Conservation (phyloP, 2,329 filamentous ascomycete genomes). For the Metarhizium guizhouense region DNA sequence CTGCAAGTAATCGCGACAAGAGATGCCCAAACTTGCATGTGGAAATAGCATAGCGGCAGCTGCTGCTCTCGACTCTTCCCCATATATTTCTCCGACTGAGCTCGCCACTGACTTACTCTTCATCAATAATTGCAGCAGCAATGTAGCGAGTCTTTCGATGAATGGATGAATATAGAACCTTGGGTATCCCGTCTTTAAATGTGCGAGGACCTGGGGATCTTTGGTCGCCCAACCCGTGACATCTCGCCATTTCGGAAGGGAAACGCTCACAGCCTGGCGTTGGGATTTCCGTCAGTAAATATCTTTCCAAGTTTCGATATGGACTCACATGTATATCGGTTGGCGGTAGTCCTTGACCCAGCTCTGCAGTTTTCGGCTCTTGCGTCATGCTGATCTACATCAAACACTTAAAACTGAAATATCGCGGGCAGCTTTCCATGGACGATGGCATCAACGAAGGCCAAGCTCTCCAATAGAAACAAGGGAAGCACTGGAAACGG, state of each 20-base stretch:
- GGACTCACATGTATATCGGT: background rate
- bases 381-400: background rate
- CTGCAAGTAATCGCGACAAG: slow-evolving; percentile 13
- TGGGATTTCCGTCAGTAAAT: background rate
- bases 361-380: background rate
- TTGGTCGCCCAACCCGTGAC: slow-evolving; percentile 14
- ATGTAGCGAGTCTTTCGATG: slow-evolving; percentile 12
- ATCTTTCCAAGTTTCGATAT: background rate
- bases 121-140: slow-evolving; percentile 6
- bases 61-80: background rate
- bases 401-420: background rate
- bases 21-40: slow-evolving; percentile 4
- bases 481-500: too few species aligned
- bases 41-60: slow-evolving; percentile 9
- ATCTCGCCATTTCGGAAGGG: slow-evolving; percentile 20
- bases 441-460: background rate
- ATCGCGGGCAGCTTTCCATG: background rate
- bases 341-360: background rate
- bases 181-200: slow-evolving; percentile 18
- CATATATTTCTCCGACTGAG: background rate
- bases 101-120: background rate
- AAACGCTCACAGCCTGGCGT: slow-evolving; percentile 20
- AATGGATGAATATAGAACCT: slow-evolving; percentile 17
- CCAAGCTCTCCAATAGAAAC: background rate
- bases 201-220: slow-evolving; percentile 12